Evolutionary conservation across 116 monocot species (phyloP), one percentile per base, ranked within the genome.

Genomic region (Zostera marina): DNA sequence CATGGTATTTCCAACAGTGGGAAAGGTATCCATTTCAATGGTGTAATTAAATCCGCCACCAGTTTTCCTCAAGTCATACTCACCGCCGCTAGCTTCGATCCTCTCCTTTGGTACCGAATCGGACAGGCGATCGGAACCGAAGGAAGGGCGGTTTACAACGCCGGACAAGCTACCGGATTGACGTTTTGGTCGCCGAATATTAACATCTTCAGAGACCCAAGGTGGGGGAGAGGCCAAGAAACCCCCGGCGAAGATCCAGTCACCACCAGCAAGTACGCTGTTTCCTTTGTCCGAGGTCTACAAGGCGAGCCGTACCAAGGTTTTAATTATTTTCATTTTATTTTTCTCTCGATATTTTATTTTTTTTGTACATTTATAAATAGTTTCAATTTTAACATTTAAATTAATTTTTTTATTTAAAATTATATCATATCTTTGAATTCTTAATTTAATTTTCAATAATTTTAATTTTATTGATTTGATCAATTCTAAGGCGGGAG

Each of bases 151-250:
- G 41, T 92, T 2, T 92, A 87, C 79, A 92, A 87, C 69, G 68
- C 58, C 0, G 92, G 92, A 21, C 87, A 92, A 57, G 83, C 87
- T 2, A 72, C 78, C 7, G 92, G 92, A 48, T 53, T 92, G 4
- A 81, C 92, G 14, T 81, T 92, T 51, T 92, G 92, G 92, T 46
- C 92, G 4, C 92, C 92, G 0, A 92, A 92, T 56, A 87, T 92
- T 14, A 92, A 92, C 48, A 72, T 92, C 22, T 92, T 78, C 70
- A 68, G 92, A 20, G 92, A 92, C 32, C 92, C 92, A 2, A 80
- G 92, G 60, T 92, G 92, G 92, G 92, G 92, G 14, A 77, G 92
- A 42, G 92, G 92, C 11, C 92, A 92, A 57, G 92, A 92, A 73
- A 92, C 87, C 21, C 92, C 92, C 0, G 92, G 92, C 0, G 92